These are phyloP conservation scores for Coniella lustricola DNA, from an alignment of 2,329 filamentous ascomycete genomes.

Conservation along the genomic window DNA sequence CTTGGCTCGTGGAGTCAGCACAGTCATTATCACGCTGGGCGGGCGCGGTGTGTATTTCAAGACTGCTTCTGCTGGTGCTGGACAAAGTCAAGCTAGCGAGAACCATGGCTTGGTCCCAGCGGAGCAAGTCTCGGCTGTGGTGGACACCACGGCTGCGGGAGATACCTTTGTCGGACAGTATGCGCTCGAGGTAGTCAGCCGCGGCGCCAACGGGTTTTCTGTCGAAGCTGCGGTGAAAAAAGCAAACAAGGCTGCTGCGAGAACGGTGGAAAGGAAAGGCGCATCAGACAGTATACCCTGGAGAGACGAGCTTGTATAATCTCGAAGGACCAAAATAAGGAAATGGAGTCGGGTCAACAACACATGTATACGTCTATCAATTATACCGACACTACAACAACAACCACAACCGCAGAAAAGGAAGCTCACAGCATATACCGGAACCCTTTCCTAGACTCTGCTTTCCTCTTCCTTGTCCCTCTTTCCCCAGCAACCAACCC, in stretches of 20 bases:
- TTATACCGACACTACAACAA: no score
- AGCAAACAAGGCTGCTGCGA: slow-evolving; percentile 56
- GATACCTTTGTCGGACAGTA: slow-evolving; percentile 93
- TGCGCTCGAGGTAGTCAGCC: slow-evolving; percentile 61
- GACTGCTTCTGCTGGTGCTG: slow-evolving; percentile 25
- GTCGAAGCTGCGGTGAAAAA: slow-evolving; percentile 53
- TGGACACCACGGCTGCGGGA: slow-evolving; percentile 90
- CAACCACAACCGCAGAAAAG: no score
- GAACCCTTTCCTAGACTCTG: slow-evolving; percentile 26
- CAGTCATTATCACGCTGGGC: slow-evolving; percentile 80
- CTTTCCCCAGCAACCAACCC: slow-evolving; percentile 29
- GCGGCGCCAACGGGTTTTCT: slow-evolving; percentile 34
- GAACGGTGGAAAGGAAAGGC: slow-evolving; percentile 58
- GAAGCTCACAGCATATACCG: slow-evolving; percentile 38
- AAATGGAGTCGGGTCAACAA: no score
- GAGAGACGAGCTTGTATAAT: slow-evolving; percentile 39
- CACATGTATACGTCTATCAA: not conserved
- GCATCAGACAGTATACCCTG: slow-evolving; percentile 63
- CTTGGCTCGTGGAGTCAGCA: slow-evolving; percentile 60
- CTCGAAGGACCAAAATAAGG: not conserved
- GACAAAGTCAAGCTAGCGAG: not conserved
- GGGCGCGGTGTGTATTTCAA: slow-evolving; percentile 68
- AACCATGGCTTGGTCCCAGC: slow-evolving; percentile 49
- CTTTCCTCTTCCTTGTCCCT: slow-evolving; percentile 20
- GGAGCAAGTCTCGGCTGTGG: slow-evolving; percentile 59